These are phyloP conservation scores for Candida frijolesensis DNA, from an alignment of 1,139 yeast genomes.

Conservation along the genomic window DNA sequence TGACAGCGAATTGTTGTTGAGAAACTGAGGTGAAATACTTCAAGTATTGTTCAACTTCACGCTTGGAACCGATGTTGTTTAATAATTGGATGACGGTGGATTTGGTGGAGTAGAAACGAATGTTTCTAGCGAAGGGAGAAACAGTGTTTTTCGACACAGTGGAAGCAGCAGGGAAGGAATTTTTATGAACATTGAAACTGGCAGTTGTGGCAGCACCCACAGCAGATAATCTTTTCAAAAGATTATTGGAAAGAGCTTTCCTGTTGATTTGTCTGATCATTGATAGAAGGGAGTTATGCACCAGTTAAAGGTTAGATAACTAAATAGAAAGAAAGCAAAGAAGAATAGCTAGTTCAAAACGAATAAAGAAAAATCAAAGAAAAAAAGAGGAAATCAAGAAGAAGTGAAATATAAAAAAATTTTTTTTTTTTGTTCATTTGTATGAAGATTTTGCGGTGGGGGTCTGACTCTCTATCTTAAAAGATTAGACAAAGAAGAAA, in stretches of 20 bases:
- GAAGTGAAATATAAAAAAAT: constrained; percentile 4
- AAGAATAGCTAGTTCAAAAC: neutral
- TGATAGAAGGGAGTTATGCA: neutral
- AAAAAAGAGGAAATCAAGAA: constrained; percentile 1
- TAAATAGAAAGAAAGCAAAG: neutral
- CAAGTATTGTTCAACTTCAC: constrained; percentile 96
- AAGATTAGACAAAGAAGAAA: neutral
- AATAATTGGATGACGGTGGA: constrained; percentile 93
- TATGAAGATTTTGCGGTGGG: constrained; percentile 4
- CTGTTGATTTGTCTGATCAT: constrained; percentile 21
- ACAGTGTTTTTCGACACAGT: too few relatives aligned
- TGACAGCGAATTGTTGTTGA: constrained; percentile 96
- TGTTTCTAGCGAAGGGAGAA: constrained; percentile 1
- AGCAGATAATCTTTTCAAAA: constrained; percentile 4
- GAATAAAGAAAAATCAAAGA: neutral
- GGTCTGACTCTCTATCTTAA: neutral
- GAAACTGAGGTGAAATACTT: constrained; percentile 95
- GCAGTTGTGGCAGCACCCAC: constrained; percentile 5
- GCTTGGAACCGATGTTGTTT: constrained; percentile 93
- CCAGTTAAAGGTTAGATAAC: neutral
- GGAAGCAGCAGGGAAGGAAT: neutral
- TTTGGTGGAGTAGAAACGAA: constrained; percentile 59
- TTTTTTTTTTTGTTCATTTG: constrained; percentile 13
- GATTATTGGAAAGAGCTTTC: constrained; percentile 12
- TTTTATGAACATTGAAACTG: neutral